Conservation (phyloP, 148 eudicot species). For the Talinum fruticosum region DNA sequence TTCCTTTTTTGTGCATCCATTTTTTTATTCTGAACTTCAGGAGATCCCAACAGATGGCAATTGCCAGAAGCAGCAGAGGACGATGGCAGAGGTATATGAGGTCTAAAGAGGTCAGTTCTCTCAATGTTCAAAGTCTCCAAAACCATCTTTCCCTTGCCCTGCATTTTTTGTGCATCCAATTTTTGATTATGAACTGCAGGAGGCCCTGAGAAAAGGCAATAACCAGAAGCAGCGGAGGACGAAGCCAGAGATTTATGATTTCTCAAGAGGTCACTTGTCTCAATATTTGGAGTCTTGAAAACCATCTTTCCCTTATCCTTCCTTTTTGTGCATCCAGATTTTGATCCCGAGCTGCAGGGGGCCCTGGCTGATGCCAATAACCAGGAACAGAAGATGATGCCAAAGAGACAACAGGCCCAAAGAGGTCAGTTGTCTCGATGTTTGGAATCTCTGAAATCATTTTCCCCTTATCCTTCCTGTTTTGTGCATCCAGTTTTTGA, state of each 20-base stretch:
- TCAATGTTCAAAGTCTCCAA: not conserved
- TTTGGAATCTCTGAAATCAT: not conserved
- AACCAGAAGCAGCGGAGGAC: not conserved
- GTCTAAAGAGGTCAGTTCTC: not conserved
- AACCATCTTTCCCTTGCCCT: conserved; percentile 3
- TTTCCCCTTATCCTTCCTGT: not conserved
- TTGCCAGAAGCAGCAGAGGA: not conserved
- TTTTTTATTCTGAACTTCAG: conserved; percentile 7
- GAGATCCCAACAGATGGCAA: conserved; percentile 1
- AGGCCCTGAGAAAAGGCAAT: not conserved
- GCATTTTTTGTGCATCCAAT: not conserved
- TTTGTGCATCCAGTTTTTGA: not conserved
- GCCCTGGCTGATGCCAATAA: not conserved
- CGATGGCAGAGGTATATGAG: not conserved
- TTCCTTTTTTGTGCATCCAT: conserved; percentile 20
- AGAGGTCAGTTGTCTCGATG: not conserved
- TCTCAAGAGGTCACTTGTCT: not conserved
- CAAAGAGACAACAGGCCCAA: not conserved
- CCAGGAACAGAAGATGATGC: not conserved
- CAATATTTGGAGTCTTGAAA: not conserved
- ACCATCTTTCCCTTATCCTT: conserved; percentile 11
- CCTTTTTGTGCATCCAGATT: conserved; percentile 1
- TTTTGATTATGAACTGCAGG: not conserved
- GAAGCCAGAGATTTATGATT: not conserved
- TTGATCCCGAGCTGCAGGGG: not conserved